Evolutionary conservation across 2,329 filamentous ascomycete species (phyloP).

Genomic region (Phialophora chinensis): DNA sequence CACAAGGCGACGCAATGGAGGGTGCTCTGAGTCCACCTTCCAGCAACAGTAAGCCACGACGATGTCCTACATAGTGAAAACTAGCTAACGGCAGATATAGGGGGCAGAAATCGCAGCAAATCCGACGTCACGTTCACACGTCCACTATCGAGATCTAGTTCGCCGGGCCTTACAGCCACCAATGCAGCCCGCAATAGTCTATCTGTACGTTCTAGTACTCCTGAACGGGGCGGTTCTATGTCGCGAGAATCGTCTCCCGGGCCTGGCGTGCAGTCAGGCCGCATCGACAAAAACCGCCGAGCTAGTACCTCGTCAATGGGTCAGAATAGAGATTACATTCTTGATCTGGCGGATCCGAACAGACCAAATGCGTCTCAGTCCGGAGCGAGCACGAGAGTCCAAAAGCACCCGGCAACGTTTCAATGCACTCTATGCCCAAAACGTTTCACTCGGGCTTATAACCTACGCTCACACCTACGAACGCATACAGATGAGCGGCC

Average conservation of each 20-base stretch:
- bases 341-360: slow-evolving; percentile 87
- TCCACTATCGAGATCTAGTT: slow-evolving; percentile 41
- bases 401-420: slow-evolving; percentile 97
- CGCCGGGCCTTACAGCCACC: slow-evolving; percentile 40
- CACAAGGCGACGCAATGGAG: slow-evolving; percentile 67
- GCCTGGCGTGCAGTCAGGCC: slow-evolving; percentile 36
- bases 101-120: slow-evolving; percentile 63
- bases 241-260: slow-evolving; percentile 54
- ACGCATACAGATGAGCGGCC: slow-evolving; percentile 97
- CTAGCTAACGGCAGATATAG: slow-evolving; percentile 44
- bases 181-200: slow-evolving; percentile 35
- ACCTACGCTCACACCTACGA: slow-evolving; percentile 89
- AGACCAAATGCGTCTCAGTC: slow-evolving; percentile 69
- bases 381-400: slow-evolving; percentile 74
- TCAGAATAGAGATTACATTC: slow-evolving; percentile 74
- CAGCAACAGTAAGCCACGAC: slow-evolving; percentile 20
- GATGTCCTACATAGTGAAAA: neutral
- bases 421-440: slow-evolving; percentile 94
- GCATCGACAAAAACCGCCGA: slow-evolving; percentile 49
- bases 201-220: slow-evolving; percentile 53
- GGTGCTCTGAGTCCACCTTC: slow-evolving; percentile 82
- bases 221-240: slow-evolving; percentile 43
- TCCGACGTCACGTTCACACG: slow-evolving; percentile 56
- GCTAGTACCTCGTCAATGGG: slow-evolving; percentile 55
- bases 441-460: slow-evolving; percentile 94